Evolutionary conservation across 1,284 basidiomycete genomes (phyloP), one percentile per base, ranked within the genome.

Genomic region (Sporisorium sorghi): DNA sequence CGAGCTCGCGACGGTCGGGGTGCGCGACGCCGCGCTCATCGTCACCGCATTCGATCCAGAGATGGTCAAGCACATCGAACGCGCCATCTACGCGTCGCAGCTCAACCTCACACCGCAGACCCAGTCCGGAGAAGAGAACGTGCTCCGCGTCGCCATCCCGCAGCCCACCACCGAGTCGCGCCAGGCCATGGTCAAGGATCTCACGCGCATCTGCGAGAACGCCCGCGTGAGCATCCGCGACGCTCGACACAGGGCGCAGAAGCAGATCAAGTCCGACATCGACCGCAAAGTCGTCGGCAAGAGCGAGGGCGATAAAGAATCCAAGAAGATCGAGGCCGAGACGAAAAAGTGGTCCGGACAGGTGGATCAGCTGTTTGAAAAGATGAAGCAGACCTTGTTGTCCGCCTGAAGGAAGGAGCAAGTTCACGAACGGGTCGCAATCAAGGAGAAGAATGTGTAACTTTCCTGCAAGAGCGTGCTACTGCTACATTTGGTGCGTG

Each of bases 1-100:
- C 10, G 80, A 84, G 32, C 75, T 77, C 24, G 83, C 83, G 2
- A 84, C 79, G 10, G 81, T 84, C 14, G 82, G 83, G 17, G 78
- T 80, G 2, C 60, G 80, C 5, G 81, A 84, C 28, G 75, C 71
- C 15, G 69, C 74, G 0, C 72, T 84, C 15, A 56, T 83, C 17
- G 67, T 84, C 21, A 83, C 79, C 4, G 78, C 76, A 39, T 84
- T 76, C 44, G 83, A 84, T 21, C 51, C 72, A 2, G 73, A 73
- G 11, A 72, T 71, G 56, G 35, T 83, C 47, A 84, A 84, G 60
- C 73, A 79, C 52, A 81, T 84, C 40, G 82, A 84, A 66, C 59
- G 77, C 2, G 81, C 75, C 23, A 81, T 84, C 64, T 81, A 84
- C 59, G 51, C 69, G 0, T 69, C 79, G 4, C 44, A 82, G 37